These are phyloP conservation scores for Teratosphaeria epicoccoides DNA, from an alignment of 2,329 filamentous ascomycete species.

Conservation along the genomic window DNA sequence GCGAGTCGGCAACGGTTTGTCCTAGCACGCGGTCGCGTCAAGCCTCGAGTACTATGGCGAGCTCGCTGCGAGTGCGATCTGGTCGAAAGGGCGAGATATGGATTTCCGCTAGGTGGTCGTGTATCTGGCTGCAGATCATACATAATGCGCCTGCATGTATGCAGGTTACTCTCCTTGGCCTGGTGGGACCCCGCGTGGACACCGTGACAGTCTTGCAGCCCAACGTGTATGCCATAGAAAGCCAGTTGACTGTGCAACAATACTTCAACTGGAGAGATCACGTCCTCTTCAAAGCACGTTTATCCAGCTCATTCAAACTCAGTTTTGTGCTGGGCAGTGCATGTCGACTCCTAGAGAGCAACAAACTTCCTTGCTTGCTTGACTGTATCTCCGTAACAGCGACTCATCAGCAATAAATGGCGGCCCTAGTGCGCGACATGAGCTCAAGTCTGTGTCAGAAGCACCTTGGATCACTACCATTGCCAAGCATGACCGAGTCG, in stretches of 20 bases:
- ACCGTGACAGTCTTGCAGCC: background rate
- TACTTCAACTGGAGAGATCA: background rate
- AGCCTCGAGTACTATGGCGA: background rate
- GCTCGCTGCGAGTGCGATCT: background rate
- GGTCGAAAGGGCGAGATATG: background rate
- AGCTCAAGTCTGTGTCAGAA: background rate
- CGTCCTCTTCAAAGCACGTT: no score
- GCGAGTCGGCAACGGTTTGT: background rate
- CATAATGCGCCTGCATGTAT: background rate
- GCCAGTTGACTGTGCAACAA: background rate
- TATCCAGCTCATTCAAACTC: no score
- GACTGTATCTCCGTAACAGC: background rate
- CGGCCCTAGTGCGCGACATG: background rate
- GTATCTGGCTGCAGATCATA: background rate
- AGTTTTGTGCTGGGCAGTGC: no score
- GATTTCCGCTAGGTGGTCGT: background rate
- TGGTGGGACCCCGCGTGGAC: background rate
- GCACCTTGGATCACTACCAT: background rate
- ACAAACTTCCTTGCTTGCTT: background rate
- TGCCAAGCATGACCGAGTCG: background rate
- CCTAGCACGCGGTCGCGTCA: background rate
- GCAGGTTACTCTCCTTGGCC: background rate
- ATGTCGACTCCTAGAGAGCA: background rate
- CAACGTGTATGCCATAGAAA: background rate
- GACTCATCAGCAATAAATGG: background rate